Evolutionary conservation across 768 basidiomycete genomes (phyloP), one percentile per base, ranked within the genome.

Genomic region (Kwoniella shandongensis): DNA sequence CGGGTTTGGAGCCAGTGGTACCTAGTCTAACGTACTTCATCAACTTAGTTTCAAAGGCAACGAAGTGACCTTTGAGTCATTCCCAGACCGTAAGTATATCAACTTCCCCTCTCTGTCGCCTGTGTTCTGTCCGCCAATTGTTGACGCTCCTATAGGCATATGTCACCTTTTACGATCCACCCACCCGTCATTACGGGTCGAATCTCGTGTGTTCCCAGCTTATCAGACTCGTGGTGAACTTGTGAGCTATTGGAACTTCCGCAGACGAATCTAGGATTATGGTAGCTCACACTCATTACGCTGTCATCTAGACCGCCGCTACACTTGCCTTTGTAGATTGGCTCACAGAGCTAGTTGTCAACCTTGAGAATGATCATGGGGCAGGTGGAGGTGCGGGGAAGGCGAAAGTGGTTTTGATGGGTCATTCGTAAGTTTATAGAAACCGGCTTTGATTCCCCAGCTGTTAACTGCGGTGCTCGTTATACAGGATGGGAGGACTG

Each of bases 191-290:
- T 76, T 83, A 4, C 69, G 70, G 29, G 84, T 88, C 10, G 88
- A 93, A 72, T 87, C 83, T 59, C 77, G 86, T n/a, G 80, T 90
- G 13, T 96, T 94, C 69, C 92, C 92, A 22, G 86, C 85, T 1
- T 97, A 94, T 65, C 88, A 96, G 88, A 94, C 92, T 6, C 91
- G 90, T 76, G 92, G 92, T 41, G 87, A 92, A 53, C 78, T 96
- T 76, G 91, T 92, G 70, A 64, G 85, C 65, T 22, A 5, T 25
- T 29, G 10, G 1, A 40, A 30, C n/a, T 38, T 36, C 26, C 15
- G 26, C 13, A 17, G 39, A 20, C 30, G 26, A 48, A 44, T 51
- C 35, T 17, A 26, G 35, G 17, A 23, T 12, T 18, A 23, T 20
- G 1, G 52, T 11, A 11, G 13, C 44, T 44, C 11, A 39, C 27